Evolutionary conservation across 495 filamentous ascomycete genomes (phyloP).

Genomic region (Chlorociboria aeruginascens): DNA sequence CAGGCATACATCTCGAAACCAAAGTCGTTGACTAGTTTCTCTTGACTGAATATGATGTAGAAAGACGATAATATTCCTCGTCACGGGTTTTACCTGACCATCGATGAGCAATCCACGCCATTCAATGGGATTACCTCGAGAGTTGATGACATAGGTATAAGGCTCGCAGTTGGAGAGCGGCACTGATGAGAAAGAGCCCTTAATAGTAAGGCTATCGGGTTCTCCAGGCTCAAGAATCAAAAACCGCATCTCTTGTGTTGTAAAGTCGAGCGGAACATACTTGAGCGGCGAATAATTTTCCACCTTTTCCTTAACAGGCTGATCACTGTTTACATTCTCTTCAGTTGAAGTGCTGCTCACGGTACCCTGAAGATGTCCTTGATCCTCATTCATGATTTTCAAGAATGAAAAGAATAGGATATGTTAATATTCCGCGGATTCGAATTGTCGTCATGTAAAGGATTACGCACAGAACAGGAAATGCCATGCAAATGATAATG

Average conservation of each 20-base stretch:
- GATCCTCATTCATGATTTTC: no score
- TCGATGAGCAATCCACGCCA: neutral
- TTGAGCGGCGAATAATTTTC: no score
- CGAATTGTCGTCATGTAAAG: no score
- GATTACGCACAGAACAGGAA: no score
- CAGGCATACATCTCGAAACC: conserved; percentile 2
- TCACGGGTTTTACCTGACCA: neutral
- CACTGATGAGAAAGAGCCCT: neutral
- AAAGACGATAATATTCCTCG: neutral
- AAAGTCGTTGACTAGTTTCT: neutral
- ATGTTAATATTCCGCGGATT: no score
- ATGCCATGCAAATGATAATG: no score
- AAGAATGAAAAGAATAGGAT: no score
- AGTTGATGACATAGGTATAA: neutral
- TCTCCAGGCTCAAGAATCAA: neutral
- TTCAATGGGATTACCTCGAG: neutral
- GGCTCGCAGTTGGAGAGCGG: neutral
- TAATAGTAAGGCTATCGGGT: neutral
- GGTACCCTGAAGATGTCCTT: no score
- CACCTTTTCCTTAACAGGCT: no score
- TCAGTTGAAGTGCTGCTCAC: no score
- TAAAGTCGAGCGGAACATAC: neutral
- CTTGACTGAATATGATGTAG: neutral
- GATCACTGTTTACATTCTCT: no score
- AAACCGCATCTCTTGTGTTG: neutral